A percentile compares a stretch with the other conserved stretches of the same genome.
Conservation (phyloP, 2,329 filamentous ascomycete genomes). For the Fusarium torulosum region DNA sequence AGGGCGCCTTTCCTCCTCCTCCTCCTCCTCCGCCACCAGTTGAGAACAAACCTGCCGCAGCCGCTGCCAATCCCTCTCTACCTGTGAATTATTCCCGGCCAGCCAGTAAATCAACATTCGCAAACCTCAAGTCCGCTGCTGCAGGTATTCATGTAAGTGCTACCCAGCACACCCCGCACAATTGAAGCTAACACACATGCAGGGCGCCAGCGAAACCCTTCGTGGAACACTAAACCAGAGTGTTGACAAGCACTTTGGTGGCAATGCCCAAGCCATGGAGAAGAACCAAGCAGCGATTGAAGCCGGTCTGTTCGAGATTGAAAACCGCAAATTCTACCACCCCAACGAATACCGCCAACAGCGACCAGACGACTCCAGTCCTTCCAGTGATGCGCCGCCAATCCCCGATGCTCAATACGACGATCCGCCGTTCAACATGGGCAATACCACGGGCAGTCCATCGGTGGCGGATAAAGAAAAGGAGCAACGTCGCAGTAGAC, state of each 20-base stretch:
- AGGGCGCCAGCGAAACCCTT: slow-evolving; percentile 46
- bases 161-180: accelerated
- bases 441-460: slow-evolving; percentile 13
- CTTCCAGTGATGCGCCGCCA: slow-evolving; percentile 1
- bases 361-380: background rate
- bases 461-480: slow-evolving; percentile 21
- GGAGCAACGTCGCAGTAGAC: slow-evolving; percentile 22
- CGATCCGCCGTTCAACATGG: slow-evolving; percentile 6
- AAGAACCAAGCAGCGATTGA: slow-evolving; percentile 45
- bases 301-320: slow-evolving; percentile 43
- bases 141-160: slow-evolving; percentile 41
- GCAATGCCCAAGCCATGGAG: slow-evolving; percentile 22
- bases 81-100: slow-evolving; percentile 31
- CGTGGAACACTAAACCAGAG: slow-evolving; percentile 45
- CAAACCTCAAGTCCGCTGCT: slow-evolving; percentile 42
- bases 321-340: slow-evolving; percentile 42
- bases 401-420: slow-evolving; percentile 14
- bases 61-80: slow-evolving; percentile 16
- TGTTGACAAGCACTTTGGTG: slow-evolving; percentile 40
- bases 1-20: slow-evolving; percentile 9
- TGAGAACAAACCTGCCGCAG: slow-evolving; percentile 8
- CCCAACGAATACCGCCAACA: slow-evolving; percentile 31
- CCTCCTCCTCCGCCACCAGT: background rate
- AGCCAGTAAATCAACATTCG: slow-evolving; percentile 37
- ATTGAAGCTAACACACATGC: background rate